These are phyloP conservation scores for Metschnikowia dekortorum DNA, from an alignment of 805 yeast genomes.

Conservation along the genomic window DNA sequence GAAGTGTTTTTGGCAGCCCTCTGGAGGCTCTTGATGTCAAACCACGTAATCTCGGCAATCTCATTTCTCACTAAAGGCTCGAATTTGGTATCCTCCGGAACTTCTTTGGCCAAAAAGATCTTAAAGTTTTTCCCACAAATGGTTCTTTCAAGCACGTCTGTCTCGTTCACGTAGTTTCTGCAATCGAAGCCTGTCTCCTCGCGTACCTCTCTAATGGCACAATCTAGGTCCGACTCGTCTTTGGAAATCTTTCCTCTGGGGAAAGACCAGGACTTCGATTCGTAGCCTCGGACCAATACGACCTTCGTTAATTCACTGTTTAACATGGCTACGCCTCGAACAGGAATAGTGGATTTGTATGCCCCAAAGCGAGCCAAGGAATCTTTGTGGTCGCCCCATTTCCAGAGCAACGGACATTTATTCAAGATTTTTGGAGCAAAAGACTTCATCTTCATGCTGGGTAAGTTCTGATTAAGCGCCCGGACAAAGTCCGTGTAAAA, in stretches of 20 bases:
- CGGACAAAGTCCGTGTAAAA: conserved; percentile 84
- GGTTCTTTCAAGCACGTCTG: conserved; percentile 76
- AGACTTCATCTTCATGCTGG: conserved; percentile 68
- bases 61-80: conserved; percentile 84
- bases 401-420: conserved; percentile 73
- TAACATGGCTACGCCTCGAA: conserved; percentile 89
- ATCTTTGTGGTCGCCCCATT: conserved; percentile 77
- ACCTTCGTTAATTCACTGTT: conserved; percentile 66
- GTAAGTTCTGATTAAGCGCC: conserved; percentile 67
- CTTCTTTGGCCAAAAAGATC: conserved; percentile 70
- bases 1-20: conserved; percentile 40
- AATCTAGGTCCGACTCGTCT: conserved; percentile 80
- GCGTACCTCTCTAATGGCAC: conserved; percentile 86
- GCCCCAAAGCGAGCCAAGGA: conserved; percentile 76
- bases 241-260: conserved; percentile 97
- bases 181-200: conserved; percentile 95
- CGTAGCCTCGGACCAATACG: conserved; percentile 79
- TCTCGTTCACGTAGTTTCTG: conserved; percentile 57
- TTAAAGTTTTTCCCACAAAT: conserved; percentile 80
- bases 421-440: conserved; percentile 67
- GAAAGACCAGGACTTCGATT: conserved; percentile 81
- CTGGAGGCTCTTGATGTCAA: conserved; percentile 44
- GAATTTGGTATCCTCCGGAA: conserved; percentile 73
- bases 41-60: conserved; percentile 80
- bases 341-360: conserved; percentile 90